Evolutionary conservation across 352 stramenopile species (phyloP), one percentile per base, ranked within the genome.

Genomic region (Phytophthora capsici): DNA sequence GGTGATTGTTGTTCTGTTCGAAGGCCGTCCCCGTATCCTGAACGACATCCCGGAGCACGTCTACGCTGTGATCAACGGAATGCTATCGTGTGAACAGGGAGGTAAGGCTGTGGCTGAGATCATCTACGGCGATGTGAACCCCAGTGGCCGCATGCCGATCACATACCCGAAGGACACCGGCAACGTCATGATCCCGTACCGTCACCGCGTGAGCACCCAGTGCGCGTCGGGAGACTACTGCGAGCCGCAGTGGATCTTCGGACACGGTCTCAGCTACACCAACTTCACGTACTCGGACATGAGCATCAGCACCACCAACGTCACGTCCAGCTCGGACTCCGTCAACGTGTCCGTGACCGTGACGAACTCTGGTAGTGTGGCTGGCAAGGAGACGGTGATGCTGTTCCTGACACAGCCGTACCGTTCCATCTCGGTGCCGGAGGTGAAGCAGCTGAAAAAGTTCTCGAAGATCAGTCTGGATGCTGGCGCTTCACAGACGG

Each of bases 61-160:
- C n/a, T 64, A 91, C 47, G 89, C 80, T 22, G 79, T 95, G 12
- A 59, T 96, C 23, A 63, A 93, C 43, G 86, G 70, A 0, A 80
- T 91, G 85, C 71, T 95, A 1, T 74, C 85, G 0, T 84, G 88
- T 8, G 82, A 91, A n/a, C 63, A 74, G 8, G 88, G 89, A 7
- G 89, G 89, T 0, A 71, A 89, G 54, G 86, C 84, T 19, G 75
- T 95, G 9, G 85, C 89, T 9, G 84, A 96, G 50, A 81, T 95
- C 53, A 58, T 96, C 25, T 88, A 68, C 26, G 60, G 60, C 6
- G 51, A 63, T 3, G 59, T 67, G 13, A 67, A 67, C 44, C 57
- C 57, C 2, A 66, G 57, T 7, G 57, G 57, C 16, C 49, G 49
- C 12, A 61, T 66, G 58, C 58, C 60, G 12, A 87, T 95, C 61